These are phyloP conservation scores for Rhizoctonia solani DNA, from an alignment of 1,284 basidiomycete genomes.

Conservation along the genomic window DNA sequence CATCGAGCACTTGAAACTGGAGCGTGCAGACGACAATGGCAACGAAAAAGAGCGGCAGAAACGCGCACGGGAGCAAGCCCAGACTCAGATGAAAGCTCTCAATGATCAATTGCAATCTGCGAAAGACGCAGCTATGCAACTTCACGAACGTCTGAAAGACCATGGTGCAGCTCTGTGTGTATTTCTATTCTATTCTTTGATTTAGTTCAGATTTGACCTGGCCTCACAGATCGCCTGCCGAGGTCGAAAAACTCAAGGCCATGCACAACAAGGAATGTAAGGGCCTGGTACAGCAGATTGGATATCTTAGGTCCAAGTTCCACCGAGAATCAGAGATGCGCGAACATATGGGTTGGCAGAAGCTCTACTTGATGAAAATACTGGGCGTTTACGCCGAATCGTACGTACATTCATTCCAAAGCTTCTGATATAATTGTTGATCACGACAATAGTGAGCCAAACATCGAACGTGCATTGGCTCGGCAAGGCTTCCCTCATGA, in stretches of 20 bases:
- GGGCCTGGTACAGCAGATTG: constrained; percentile 84
- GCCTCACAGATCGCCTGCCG: constrained; percentile 38
- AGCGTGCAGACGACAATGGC: constrained; percentile 56
- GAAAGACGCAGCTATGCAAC: constrained; percentile 54
- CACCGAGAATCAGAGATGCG: constrained; percentile 83
- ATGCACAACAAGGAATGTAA: constrained; percentile 86
- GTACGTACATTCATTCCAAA: not conserved
- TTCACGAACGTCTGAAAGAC: constrained; percentile 51
- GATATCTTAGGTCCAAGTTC: constrained; percentile 90
- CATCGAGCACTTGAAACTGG: constrained; percentile 68
- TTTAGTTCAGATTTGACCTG: not conserved
- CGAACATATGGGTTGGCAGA: constrained; percentile 83
- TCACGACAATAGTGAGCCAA: constrained; percentile 62
- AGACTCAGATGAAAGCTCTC: constrained; percentile 65
- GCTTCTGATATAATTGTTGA: not conserved
- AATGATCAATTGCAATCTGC: constrained; percentile 61
- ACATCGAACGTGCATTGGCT: constrained; percentile 77
- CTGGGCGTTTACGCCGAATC: constrained; percentile 43
- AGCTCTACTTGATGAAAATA: constrained; percentile 59
- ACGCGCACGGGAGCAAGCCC: constrained; percentile 59
- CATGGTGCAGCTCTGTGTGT: constrained; percentile 19
- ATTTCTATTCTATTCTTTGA: constrained; percentile 6
- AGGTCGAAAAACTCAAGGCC: constrained; percentile 59
- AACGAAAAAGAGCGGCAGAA: constrained; percentile 17
- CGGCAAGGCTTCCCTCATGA: constrained; percentile 63